phyloP scores from a whole-genome alignment of 371 early-diverging fungal genomes.

The Apophysomyces elegans region DNA sequence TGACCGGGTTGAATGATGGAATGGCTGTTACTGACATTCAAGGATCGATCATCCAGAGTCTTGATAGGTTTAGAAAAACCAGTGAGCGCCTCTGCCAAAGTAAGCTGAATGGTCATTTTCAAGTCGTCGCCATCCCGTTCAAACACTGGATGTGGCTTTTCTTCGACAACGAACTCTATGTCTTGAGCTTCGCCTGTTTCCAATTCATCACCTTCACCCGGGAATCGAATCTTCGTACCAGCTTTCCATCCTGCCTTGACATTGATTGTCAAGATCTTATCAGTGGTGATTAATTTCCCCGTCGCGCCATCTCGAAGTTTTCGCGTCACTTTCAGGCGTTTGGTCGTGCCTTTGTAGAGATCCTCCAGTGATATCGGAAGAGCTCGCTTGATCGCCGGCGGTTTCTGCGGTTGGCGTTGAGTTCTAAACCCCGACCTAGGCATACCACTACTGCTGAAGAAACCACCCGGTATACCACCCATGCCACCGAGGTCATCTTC shows the following conservation, averaged over 20 bases:
- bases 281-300: conserved; percentile 58
- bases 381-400: conserved; percentile 66
- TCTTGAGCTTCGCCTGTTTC: conserved; percentile 83
- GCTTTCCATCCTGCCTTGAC: conserved; percentile 98
- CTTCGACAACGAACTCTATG: conserved; percentile 93
- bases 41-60: conserved; percentile 78
- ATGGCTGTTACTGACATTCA: conserved; percentile 68
- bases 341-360: conserved; percentile 88
- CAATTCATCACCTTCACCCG: conserved; percentile 92
- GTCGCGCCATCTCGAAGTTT: conserved; percentile 56
- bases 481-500: conserved; percentile 30
- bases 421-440: conserved; percentile 23
- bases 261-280: conserved; percentile 87
- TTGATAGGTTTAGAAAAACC: conserved; percentile 81
- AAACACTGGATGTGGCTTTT: conserved; percentile 89
- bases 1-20: conserved; percentile 77
- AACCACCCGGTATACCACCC: conserved; percentile 39
- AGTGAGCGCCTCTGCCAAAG: conserved; percentile 80
- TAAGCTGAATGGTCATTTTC: conserved; percentile 63
- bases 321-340: conserved; percentile 93
- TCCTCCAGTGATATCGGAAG: conserved; percentile 92
- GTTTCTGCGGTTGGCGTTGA: conserved; percentile 39
- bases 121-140: conserved; percentile 94
- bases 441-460: conserved; percentile 44
- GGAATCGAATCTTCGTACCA: conserved; percentile 96